Percentiles rank a stretch among this genome's conserved stretches.
Evolutionary conservation across 495 filamentous ascomycete species (phyloP).

Genomic region (Penicillium antarcticum): DNA sequence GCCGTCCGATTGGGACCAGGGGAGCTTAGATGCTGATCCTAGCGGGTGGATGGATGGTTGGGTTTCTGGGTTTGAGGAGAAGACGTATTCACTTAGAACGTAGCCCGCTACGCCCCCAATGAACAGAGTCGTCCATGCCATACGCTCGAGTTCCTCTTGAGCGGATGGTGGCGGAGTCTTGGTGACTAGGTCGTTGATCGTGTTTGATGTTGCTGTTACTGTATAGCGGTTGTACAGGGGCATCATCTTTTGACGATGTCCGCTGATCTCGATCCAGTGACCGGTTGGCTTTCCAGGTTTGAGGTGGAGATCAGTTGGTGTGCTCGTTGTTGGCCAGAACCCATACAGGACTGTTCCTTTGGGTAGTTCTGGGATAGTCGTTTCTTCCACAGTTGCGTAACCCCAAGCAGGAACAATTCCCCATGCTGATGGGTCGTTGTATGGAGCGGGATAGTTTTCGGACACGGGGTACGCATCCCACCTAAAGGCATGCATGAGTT

Average conservation of each 20-base stretch:
- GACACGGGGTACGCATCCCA: constrained; percentile 40
- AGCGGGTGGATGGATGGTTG: constrained; percentile 34
- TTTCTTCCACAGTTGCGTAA: constrained; percentile 48
- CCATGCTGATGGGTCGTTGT: constrained; percentile 45
- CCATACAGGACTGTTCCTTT: constrained; percentile 29
- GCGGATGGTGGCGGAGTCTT: background rate
- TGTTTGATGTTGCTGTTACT: constrained; percentile 9
- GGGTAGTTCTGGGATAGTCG: constrained; percentile 29
- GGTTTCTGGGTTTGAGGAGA: constrained; percentile 23
- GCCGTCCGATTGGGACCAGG: constrained; percentile 43
- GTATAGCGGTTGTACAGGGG: constrained; percentile 53
- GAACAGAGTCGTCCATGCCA: constrained; percentile 41
- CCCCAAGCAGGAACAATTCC: constrained; percentile 58
- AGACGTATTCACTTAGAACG: constrained; percentile 45
- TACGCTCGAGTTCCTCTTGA: constrained; percentile 8
- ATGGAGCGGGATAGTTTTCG: constrained; percentile 42
- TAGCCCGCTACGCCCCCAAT: constrained; percentile 44
- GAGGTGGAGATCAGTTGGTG: constrained; percentile 25
- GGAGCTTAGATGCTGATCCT: constrained; percentile 11
- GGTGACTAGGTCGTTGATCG: background rate
- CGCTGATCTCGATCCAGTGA: constrained; percentile 40
- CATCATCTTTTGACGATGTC: constrained; percentile 41
- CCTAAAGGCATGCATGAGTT: constrained; percentile 3
- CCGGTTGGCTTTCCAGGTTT: constrained; percentile 14
- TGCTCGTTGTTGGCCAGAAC: constrained; percentile 33